These are phyloP conservation scores for Phytophthora chlamydospora DNA, from an alignment of 352 stramenopile genomes.

Conservation along the genomic window DNA sequence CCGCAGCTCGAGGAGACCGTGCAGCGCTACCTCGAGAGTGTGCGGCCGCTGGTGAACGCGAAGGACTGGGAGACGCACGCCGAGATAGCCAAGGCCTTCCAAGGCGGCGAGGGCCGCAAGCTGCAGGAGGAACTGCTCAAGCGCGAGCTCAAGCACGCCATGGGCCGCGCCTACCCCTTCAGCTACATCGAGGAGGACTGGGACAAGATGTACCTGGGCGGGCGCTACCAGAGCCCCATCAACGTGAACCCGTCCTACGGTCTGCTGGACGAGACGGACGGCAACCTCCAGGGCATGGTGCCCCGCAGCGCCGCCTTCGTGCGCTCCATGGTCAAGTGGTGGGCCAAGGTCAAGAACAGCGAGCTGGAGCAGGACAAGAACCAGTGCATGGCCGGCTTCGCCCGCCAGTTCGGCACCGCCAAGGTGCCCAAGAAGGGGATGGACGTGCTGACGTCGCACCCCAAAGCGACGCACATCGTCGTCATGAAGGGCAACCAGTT, in stretches of 20 bases:
- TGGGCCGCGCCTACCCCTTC: slow-evolving; percentile 89
- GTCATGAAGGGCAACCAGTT: slow-evolving; percentile 89
- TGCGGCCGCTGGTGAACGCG: slow-evolving; percentile 77
- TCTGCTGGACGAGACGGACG: slow-evolving; percentile 80
- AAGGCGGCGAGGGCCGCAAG: slow-evolving; percentile 51
- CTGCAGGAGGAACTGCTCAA: slow-evolving; percentile 72
- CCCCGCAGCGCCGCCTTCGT: slow-evolving; percentile 81
- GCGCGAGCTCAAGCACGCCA: slow-evolving; percentile 73
- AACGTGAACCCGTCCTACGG: slow-evolving; percentile 93
- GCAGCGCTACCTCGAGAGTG: slow-evolving; percentile 78
- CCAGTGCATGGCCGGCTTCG: slow-evolving; percentile 90
- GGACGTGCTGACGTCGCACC: slow-evolving; percentile 80
- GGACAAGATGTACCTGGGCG: slow-evolving; percentile 92
- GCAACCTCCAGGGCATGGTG: slow-evolving; percentile 71
- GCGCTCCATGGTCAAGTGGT: slow-evolving; percentile 88
- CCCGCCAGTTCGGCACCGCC: slow-evolving; percentile 86
- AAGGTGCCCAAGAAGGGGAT: slow-evolving; percentile 75
- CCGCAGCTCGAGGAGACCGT: slow-evolving; percentile 91
- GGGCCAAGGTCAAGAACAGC: slow-evolving; percentile 86
- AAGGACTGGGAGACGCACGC: slow-evolving; percentile 77
- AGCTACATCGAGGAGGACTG: slow-evolving; percentile 94
- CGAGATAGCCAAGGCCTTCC: slow-evolving; percentile 65
- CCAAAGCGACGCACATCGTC: slow-evolving; percentile 86
- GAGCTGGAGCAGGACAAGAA: slow-evolving; percentile 91
- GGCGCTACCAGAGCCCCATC: slow-evolving; percentile 89